Percentiles rank a stretch among this genome's conserved stretches.
phyloP scores from a whole-genome alignment of 257 asterid genomes.

The Capsicum rhomboideum region DNA sequence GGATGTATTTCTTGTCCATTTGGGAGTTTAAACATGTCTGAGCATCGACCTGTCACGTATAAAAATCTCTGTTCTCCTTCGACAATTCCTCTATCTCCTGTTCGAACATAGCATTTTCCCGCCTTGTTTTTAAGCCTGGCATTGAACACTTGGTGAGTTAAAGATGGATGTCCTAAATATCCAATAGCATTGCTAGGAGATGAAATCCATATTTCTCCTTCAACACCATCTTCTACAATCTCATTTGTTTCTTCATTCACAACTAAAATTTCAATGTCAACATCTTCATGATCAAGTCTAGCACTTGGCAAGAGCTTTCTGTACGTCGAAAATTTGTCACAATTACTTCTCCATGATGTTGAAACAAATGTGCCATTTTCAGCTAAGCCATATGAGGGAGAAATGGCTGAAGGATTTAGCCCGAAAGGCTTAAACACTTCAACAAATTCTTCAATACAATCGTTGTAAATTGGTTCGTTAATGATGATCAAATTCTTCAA shows the following conservation, averaged over 20 bases:
- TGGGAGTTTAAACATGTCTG: slow-evolving; percentile 38
- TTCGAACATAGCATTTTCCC: slow-evolving; percentile 33
- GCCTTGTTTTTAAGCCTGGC: slow-evolving; percentile 22
- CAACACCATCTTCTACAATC: slow-evolving; percentile 47
- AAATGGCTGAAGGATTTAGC: slow-evolving; percentile 34
- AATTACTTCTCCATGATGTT: slow-evolving; percentile 52
- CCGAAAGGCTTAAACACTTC: slow-evolving; percentile 33
- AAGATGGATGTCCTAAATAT: slow-evolving; percentile 57
- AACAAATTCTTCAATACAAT: slow-evolving; percentile 32
- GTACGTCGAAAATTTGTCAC: slow-evolving; percentile 9
- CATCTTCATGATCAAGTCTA: slow-evolving; percentile 43
- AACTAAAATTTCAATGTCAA: slow-evolving; percentile 48
- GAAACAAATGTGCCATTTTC: slow-evolving; percentile 80
- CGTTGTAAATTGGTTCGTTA: slow-evolving; percentile 65
- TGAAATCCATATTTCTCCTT: slow-evolving; percentile 87
- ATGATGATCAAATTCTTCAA: slow-evolving; percentile 55
- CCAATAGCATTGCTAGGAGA: slow-evolving; percentile 72
- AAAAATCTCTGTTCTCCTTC: slow-evolving; percentile 44
- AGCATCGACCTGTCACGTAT: slow-evolving; percentile 49
- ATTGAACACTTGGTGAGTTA: slow-evolving; percentile 45
- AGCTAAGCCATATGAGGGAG: slow-evolving; percentile 80
- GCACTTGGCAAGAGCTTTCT: slow-evolving; percentile 65
- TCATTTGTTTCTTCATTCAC: slow-evolving; percentile 54
- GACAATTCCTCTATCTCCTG: slow-evolving; percentile 67
- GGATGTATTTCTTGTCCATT: slow-evolving; percentile 40